Conservation (phyloP, 441 rosid genomes). For the Populus trichocarpa region DNA sequence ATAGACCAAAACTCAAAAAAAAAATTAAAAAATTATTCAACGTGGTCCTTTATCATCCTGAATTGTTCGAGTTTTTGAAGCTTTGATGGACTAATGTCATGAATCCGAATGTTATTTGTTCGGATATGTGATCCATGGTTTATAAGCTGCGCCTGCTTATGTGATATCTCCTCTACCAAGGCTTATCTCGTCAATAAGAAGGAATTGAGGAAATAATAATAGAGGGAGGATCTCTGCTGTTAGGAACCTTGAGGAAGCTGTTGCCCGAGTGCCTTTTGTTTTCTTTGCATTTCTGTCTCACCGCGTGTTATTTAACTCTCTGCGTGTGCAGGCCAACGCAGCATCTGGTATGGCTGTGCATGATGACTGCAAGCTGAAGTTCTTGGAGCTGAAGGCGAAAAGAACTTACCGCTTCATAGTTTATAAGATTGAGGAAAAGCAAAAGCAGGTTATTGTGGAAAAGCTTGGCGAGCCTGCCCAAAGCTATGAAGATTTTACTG, state of each 20-base stretch:
- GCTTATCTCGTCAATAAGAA: too few species aligned
- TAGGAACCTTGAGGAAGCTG: background rate
- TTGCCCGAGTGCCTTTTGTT: background rate
- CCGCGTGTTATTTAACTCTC: background rate
- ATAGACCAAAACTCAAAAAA: too few species aligned
- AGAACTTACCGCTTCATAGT: slow-evolving; percentile 54
- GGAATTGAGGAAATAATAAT: background rate
- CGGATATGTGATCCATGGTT: background rate
- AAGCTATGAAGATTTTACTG: slow-evolving; percentile 46
- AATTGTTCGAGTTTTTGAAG: background rate
- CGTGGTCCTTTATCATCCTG: background rate
- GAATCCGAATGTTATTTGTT: too few species aligned
- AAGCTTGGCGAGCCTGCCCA: slow-evolving; percentile 57
- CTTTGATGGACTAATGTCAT: too few species aligned
- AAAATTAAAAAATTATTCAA: too few species aligned
- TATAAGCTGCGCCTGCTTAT: background rate
- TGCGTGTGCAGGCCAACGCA: slow-evolving; percentile 39
- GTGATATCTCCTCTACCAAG: background rate
- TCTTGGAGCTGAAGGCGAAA: slow-evolving; percentile 56
- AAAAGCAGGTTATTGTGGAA: slow-evolving; percentile 57
- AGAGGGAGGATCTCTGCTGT: background rate
- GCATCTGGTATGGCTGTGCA: slow-evolving; percentile 61
- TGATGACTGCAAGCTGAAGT: slow-evolving; percentile 63
- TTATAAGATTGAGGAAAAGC: slow-evolving; percentile 57
- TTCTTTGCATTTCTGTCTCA: background rate